These are phyloP conservation scores for Triticum turgidum DNA, from an alignment of 176 grass and related monocot genomes.

Conservation along the genomic window DNA sequence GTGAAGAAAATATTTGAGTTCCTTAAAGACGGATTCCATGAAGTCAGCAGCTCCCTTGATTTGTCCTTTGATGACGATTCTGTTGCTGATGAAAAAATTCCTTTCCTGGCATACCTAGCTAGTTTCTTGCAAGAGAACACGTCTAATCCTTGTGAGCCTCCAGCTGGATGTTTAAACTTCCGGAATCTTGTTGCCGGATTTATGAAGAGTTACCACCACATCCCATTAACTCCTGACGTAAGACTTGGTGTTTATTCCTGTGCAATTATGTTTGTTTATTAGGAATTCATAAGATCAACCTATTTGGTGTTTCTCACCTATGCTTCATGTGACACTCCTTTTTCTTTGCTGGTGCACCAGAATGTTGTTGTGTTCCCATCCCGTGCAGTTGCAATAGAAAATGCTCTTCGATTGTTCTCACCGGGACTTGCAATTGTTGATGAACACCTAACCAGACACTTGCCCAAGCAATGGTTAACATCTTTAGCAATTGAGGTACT, in stretches of 20 bases:
- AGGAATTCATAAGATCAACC: background rate
- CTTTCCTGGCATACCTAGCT: constrained; percentile 91
- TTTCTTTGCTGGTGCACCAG: constrained; percentile 56
- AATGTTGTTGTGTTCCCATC: constrained; percentile 93
- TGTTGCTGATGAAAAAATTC: constrained; percentile 98
- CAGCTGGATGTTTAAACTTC: constrained; percentile 82
- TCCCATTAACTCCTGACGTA: constrained; percentile 88
- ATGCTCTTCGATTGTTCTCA: constrained; percentile 79
- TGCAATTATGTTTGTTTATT: background rate
- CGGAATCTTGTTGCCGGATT: constrained; percentile 84
- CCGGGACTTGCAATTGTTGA: constrained; percentile 94
- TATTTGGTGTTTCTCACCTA: constrained; percentile 21
- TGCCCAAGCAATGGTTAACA: constrained; percentile 93
- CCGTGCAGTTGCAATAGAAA: constrained; percentile 92
- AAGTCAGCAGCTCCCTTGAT: constrained; percentile 94
- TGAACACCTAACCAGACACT: constrained; percentile 94
- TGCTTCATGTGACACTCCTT: constrained; percentile 17
- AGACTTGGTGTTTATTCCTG: constrained; percentile 29
- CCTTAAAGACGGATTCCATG: constrained; percentile 89
- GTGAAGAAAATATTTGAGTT: constrained; percentile 99
- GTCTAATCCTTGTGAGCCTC: constrained; percentile 85
- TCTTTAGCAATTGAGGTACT: constrained; percentile 78
- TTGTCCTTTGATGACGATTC: constrained; percentile 94
- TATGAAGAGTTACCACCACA: constrained; percentile 98
- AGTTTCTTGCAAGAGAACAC: constrained; percentile 78